Evolutionary conservation across 768 basidiomycete species (phyloP).

Genomic region (Phylloporus rhodoxanthus): DNA sequence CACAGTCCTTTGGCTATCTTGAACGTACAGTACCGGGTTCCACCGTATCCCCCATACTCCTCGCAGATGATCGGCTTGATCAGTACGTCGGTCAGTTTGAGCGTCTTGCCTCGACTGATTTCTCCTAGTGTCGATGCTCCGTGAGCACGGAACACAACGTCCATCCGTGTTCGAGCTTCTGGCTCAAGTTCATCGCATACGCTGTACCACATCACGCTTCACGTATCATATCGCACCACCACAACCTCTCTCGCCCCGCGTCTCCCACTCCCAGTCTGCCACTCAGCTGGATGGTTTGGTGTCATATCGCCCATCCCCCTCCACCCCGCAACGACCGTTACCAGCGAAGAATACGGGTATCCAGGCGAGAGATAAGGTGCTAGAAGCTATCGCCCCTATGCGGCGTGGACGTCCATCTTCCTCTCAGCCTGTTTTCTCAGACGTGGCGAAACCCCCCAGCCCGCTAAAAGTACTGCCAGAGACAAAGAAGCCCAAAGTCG

Average conservation of each 20-base stretch:
- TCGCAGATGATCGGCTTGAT: constrained; percentile 76
- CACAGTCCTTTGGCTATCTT: constrained; percentile 94
- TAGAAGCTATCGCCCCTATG: constrained; percentile 78
- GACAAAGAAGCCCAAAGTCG: constrained; percentile 16
- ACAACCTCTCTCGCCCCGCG: constrained; percentile 43
- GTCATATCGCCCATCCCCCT: constrained; percentile 31
- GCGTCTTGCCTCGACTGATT: constrained; percentile 7
- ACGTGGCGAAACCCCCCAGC: constrained; percentile 23
- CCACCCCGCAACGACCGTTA: constrained; percentile 12
- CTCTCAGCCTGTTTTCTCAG: constrained; percentile 34
- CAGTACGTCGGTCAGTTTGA: constrained; percentile 42
- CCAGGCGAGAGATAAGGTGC: constrained; percentile 69
- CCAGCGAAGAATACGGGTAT: constrained; percentile 43
- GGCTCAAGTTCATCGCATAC: constrained; percentile 72
- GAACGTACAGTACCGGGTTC: constrained; percentile 92
- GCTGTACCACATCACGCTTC: constrained; percentile 80
- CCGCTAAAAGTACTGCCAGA: constrained; percentile 14
- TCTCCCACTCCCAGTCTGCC: constrained; percentile 23
- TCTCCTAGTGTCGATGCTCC: constrained; percentile 76
- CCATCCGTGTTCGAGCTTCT: constrained; percentile 88
- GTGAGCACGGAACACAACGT: constrained; percentile 81
- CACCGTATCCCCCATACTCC: constrained; percentile 85
- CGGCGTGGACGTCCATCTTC: constrained; percentile 58
- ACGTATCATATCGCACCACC: constrained; percentile 54
- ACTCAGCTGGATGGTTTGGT: constrained; percentile 36